A percentile compares a stretch with the other conserved stretches of the same genome.
Conservation (phyloP, 2,329 filamentous ascomycete species). For the Aspergillus latus region DNA sequence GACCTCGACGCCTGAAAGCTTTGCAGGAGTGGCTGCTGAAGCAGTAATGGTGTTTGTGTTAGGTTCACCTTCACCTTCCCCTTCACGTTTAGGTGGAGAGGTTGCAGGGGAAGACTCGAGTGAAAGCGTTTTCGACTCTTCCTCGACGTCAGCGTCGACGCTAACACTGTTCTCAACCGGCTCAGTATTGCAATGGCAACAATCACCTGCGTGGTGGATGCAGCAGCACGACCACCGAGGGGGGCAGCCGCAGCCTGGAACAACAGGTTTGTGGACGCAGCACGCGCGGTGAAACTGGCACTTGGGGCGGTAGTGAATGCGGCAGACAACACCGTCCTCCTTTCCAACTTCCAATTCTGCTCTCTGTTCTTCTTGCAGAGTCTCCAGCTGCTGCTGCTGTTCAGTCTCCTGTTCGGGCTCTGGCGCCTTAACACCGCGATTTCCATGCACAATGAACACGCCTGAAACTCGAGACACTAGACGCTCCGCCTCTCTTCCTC, state of each 20-base stretch:
- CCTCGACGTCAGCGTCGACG: neutral
- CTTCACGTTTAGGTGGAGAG: neutral
- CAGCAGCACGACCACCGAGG: constrained; percentile 23
- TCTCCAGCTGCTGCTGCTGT: neutral
- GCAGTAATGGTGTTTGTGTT: neutral
- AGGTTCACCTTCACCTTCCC: neutral
- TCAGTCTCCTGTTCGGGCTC: neutral
- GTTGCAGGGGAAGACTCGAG: neutral
- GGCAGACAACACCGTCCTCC: neutral
- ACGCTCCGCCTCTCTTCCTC: neutral
- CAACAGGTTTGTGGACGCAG: constrained; percentile 20
- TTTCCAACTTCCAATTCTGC: neutral
- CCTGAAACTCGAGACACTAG: neutral
- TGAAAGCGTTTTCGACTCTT: neutral
- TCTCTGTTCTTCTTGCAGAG: neutral
- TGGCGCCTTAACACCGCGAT: neutral
- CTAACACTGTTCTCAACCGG: neutral
- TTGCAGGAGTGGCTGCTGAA: neutral
- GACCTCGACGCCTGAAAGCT: neutral
- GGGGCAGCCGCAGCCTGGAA: constrained; percentile 16
- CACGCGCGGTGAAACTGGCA: constrained; percentile 20
- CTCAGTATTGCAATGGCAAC: constrained; percentile 21
- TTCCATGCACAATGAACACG: neutral
- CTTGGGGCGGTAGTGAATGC: constrained; percentile 11
- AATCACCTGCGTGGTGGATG: constrained; percentile 23